These are phyloP conservation scores for Metschnikowia corniflorae DNA, from an alignment of 805 yeast species.

Conservation along the genomic window DNA sequence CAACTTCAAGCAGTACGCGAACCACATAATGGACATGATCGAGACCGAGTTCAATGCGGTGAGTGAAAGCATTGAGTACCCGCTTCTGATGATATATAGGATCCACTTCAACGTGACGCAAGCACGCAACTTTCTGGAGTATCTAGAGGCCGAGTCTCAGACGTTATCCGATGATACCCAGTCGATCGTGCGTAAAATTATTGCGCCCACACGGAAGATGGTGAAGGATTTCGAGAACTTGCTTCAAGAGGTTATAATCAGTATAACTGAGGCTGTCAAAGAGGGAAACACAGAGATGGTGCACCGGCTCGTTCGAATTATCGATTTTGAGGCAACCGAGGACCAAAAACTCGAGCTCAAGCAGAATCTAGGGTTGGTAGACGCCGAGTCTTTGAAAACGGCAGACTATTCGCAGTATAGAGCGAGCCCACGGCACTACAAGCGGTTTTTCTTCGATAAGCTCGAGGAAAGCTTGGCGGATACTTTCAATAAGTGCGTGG, in stretches of 20 bases:
- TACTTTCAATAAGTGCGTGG: constrained; percentile 64
- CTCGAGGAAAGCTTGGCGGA: constrained; percentile 59
- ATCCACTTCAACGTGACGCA: constrained; percentile 70
- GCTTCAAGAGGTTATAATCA: constrained; percentile 60
- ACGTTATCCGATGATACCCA: constrained; percentile 58
- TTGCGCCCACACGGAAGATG: constrained; percentile 42
- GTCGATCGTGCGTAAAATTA: constrained; percentile 58
- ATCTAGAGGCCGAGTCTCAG: constrained; percentile 53
- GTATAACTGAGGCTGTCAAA: constrained; percentile 68
- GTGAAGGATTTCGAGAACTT: constrained; percentile 61
- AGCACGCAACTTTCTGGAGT: constrained; percentile 77
- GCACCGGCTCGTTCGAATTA: constrained; percentile 67
- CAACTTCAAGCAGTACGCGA: constrained; percentile 49
- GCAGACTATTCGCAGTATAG: constrained; percentile 30
- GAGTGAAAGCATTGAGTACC: constrained; percentile 30
- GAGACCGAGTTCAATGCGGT: constrained; percentile 39
- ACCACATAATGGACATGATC: constrained; percentile 50
- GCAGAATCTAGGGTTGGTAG: constrained; percentile 25
- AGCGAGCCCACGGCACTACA: constrained; percentile 53
- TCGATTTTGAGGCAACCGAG: constrained; percentile 76
- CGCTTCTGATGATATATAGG: constrained; percentile 53
- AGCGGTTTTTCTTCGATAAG: constrained; percentile 54
- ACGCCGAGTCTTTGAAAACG: constrained; percentile 17
- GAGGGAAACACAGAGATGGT: constrained; percentile 65
- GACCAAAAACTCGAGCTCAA: constrained; percentile 53